phyloP scores from a whole-genome alignment of 2,329 filamentous ascomycete genomes.

The Tetracladium maxilliforme region DNA sequence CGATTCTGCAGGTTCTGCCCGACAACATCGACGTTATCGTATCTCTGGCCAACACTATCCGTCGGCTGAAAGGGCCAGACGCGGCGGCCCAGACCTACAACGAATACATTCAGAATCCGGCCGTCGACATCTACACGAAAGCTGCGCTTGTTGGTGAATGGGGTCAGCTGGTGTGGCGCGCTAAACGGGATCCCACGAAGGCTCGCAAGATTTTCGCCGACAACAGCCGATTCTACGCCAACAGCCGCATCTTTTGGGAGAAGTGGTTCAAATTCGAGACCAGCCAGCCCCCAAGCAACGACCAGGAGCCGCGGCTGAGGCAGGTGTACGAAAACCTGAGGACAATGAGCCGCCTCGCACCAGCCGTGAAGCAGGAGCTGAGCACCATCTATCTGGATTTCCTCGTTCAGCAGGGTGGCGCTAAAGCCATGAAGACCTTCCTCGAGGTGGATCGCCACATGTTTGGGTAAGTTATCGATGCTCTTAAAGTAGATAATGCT shows the following conservation, averaged over 20 bases:
- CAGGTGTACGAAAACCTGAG: constrained; percentile 65
- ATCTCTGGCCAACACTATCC: constrained; percentile 74
- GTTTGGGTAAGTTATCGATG: constrained; percentile 70
- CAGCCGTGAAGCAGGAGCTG: constrained; percentile 57
- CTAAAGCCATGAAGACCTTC: constrained; percentile 77
- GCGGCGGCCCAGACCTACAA: constrained; percentile 76
- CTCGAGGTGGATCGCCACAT: constrained; percentile 71
- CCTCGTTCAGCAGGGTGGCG: constrained; percentile 67
- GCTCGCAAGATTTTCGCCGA: constrained; percentile 72
- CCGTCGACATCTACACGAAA: constrained; percentile 65
- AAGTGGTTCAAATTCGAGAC: constrained; percentile 83
- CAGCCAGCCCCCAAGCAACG: constrained; percentile 56
- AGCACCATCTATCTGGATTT: constrained; percentile 70
- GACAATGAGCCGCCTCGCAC: constrained; percentile 54
- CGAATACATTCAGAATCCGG: constrained; percentile 58
- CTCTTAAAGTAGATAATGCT: no score
- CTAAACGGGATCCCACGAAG: constrained; percentile 65
- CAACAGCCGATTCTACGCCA: constrained; percentile 71
- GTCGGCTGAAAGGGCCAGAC: constrained; percentile 70
- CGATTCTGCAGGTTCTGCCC: constrained; percentile 62
- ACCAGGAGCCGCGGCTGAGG: constrained; percentile 63
- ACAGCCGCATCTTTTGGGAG: constrained; percentile 81
- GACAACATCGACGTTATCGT: constrained; percentile 78
- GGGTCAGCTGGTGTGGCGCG: constrained; percentile 77
- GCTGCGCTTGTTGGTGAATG: constrained; percentile 79